Evolutionary conservation across 2,329 filamentous ascomycete genomes (phyloP), one percentile per base, ranked within the genome.

Genomic region (Hypoxylon sp.): DNA sequence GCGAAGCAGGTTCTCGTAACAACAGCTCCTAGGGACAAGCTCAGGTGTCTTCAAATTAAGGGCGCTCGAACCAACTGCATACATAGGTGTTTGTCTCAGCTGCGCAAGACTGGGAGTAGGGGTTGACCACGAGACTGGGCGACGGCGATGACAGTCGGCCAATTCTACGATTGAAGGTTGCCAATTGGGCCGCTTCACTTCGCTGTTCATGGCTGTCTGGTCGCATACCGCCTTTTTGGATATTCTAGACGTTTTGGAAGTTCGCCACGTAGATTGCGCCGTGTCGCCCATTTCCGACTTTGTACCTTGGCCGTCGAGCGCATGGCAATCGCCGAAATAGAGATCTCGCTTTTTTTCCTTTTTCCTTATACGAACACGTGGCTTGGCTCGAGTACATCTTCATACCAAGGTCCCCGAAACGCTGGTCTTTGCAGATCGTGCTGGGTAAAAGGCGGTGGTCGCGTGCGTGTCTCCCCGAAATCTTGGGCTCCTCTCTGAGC

Each of bases 191-290:
- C 30, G 21, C n/a, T 34, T 46, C n/a, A 11, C 13, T 48, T 21
- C 21, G 14, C 49, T 38, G 34, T 19, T 55, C 21, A 14, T 55
- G 51, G 21, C 30, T 38, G 52, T 34, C 55, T 46, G 43, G 23
- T 58, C 55, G 55, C 43, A 58, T 38, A 38, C 45, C 43, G 30
- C 55, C 45, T 28, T 49, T 49, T 30, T 52, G 34, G 48, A 32
- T 23, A n/a, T 38, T 53, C 34, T 28, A 21, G 19, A n/a, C 41
- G 19, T 55, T 55, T 30, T 48, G 17, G 23, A 59, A 49, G n/a
- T 60, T 28, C 30, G 46, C 52, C 51, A 58, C 58, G 63, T 60
- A 50, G 48, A 62, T 32, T 32, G 14, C 25, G 41, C 52, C 25
- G 49, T 21, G 43, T 48, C 34, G 28, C 32, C n/a, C 25, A 36